These are phyloP conservation scores for Hypomontagnella monticulosa DNA, from an alignment of 495 filamentous ascomycete genomes.

Conservation along the genomic window DNA sequence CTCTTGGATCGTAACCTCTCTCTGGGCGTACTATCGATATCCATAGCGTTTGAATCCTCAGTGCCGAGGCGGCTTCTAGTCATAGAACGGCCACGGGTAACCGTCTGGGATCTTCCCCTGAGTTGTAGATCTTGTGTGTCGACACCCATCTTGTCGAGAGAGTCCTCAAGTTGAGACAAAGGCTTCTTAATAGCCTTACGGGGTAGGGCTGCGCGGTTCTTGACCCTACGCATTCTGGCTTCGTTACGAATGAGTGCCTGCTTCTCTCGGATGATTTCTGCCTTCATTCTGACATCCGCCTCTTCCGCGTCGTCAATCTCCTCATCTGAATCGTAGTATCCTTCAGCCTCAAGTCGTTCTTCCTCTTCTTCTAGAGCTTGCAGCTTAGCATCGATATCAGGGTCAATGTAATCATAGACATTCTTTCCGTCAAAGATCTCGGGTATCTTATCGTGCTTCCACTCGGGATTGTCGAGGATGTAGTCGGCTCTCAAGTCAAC, in stretches of 20 bases:
- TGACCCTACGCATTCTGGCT: slow-evolving; percentile 86
- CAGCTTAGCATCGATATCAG: slow-evolving; percentile 93
- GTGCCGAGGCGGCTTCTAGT: slow-evolving; percentile 59
- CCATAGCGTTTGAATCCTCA: slow-evolving; percentile 79
- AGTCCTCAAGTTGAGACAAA: slow-evolving; percentile 83
- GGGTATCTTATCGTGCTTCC: slow-evolving; percentile 96
- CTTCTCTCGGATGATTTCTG: slow-evolving; percentile 94
- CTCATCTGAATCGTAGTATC: slow-evolving; percentile 59
- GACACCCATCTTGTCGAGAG: slow-evolving; percentile 84
- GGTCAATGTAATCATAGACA: slow-evolving; percentile 95
- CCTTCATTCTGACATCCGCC: slow-evolving; percentile 87
- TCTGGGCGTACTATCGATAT: slow-evolving; percentile 74
- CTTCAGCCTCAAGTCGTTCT: slow-evolving; percentile 78
- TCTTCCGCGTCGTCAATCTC: slow-evolving; percentile 83
- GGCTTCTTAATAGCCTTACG: slow-evolving; percentile 77
- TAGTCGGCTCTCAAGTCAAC: slow-evolving; percentile 90
- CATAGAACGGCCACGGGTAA: slow-evolving; percentile 71
- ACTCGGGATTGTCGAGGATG: slow-evolving; percentile 81
- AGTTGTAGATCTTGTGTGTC: slow-evolving; percentile 78
- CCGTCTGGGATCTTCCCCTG: slow-evolving; percentile 68
- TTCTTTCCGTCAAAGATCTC: slow-evolving; percentile 95
- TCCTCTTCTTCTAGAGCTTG: slow-evolving; percentile 93
- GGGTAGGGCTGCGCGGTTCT: slow-evolving; percentile 93
- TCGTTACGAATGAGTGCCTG: slow-evolving; percentile 87
- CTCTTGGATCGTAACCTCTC: slow-evolving; percentile 79